These are phyloP conservation scores for Geum urbanum DNA, from an alignment of 306 rosid genomes.

Conservation along the genomic window DNA sequence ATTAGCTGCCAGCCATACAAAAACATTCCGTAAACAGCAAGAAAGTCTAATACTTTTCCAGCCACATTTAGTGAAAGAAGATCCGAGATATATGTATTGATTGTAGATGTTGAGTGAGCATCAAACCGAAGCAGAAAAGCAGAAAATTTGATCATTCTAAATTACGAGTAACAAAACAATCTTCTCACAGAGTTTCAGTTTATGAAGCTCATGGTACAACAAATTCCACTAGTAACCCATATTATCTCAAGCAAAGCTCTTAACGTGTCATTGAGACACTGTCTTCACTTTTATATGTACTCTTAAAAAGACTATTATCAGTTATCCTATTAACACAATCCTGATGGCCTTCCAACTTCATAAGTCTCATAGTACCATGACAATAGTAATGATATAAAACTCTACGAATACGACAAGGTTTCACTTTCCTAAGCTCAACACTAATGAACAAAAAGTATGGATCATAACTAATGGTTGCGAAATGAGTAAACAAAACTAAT, in stretches of 20 bases:
- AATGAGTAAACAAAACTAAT: too few species aligned
- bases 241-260: neutral
- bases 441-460: too few species aligned
- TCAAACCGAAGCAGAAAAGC: neutral
- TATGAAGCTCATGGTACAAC: neutral
- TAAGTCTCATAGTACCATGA: neutral
- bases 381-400: neutral
- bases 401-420: neutral
- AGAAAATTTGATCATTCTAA: neutral
- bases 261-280: neutral
- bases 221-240: neutral
- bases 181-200: neutral
- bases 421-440: neutral
- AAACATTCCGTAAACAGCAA: neutral
- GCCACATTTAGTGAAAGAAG: neutral
- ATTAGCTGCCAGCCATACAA: neutral
- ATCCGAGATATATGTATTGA: too few species aligned
- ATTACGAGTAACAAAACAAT: neutral
- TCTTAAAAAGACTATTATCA: neutral
- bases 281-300: neutral
- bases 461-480: too few species aligned
- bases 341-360: neutral
- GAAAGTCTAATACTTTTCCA: neutral
- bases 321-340: neutral
- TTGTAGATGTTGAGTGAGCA: neutral